Base-by-base conservation (phyloP, 257 asterid genomes). In the Mentha longifolia region DNA sequence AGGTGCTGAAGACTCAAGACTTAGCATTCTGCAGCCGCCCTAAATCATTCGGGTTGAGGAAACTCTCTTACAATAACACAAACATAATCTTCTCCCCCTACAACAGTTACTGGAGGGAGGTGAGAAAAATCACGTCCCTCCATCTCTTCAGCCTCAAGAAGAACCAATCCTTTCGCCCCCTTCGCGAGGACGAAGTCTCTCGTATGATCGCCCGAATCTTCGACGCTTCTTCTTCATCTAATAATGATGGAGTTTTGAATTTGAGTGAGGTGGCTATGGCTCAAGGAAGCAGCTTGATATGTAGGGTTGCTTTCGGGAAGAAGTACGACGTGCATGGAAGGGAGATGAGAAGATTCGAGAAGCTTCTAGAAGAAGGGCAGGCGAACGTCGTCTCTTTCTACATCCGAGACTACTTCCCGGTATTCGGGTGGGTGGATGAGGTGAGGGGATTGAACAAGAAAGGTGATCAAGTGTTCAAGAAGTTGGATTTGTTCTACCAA, bases 401-500 rank as follows among this genome's bases (percentile, higher is more conserved):
- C 17, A 17, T 72, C 3, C 45, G 70, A 0, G 84, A 76, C 61
- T 79, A 60, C 56, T 71, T 79, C 13, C 78, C 80, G 3, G 19
- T 6, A 6, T 37, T 79, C 10, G 43, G 78, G 15, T 79, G 80
- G 80, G 52, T 75, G 10, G 84, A 71, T 75, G 67, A 61, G 2
- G 33, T 79, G 9, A 11, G 31, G 0, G 76, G 74, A 55, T 42
- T 33, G 20, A 9, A 0, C 3, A 9, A n/a, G 0, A 56, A 50
- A 1, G 71, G 67, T 0, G 71, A 76, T 1, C 22, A 45, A 8
- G 47, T 1, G 1, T 72, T 3, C 41, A 49, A 47, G 13, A 13
- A 50, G 15, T 10, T 72, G n/a, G 79, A 80, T 43, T 14, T 6
- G 8, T 80, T 80, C 50, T 79, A 79, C n/a, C 65, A 79, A 33